Evolutionary conservation across 164 flowering plant genomes (phyloP).

Genomic region (Malania oleifera): DNA sequence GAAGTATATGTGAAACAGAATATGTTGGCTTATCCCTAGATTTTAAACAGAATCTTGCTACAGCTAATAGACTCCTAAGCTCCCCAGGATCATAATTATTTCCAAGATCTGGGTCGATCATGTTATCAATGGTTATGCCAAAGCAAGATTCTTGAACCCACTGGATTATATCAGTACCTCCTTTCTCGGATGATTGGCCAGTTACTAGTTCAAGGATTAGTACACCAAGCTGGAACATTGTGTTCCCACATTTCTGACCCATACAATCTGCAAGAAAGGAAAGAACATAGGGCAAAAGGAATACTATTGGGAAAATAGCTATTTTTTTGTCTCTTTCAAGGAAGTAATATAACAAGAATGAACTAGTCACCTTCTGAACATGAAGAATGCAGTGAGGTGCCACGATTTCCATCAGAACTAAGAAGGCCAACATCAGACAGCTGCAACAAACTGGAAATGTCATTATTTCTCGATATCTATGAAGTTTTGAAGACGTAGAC

Average conservation of each 20-base stretch:
- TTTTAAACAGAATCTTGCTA: slow-evolving; percentile 66
- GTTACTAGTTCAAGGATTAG: slow-evolving; percentile 79
- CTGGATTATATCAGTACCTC: slow-evolving; percentile 47
- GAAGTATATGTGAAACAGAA: slow-evolving; percentile 44
- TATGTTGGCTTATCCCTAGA: slow-evolving; percentile 38
- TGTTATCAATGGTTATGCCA: slow-evolving; percentile 43
- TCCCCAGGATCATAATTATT: slow-evolving; percentile 48
- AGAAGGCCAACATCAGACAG: slow-evolving; percentile 48
- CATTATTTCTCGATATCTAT: background rate
- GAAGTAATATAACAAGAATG: background rate
- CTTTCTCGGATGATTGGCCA: slow-evolving; percentile 68
- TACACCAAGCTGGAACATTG: slow-evolving; percentile 70
- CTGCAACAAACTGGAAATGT: slow-evolving; percentile 26
- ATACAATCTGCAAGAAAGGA: slow-evolving; percentile 28
- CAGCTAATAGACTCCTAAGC: slow-evolving; percentile 52
- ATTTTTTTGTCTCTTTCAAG: too few species aligned
- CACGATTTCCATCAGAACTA: slow-evolving; percentile 22
- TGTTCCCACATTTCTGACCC: slow-evolving; percentile 31
- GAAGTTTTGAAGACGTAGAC: too few species aligned
- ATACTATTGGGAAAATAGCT: background rate
- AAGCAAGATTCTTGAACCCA: slow-evolving; percentile 61
- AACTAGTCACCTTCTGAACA: slow-evolving; percentile 34
- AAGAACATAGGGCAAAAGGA: background rate
- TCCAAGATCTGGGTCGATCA: slow-evolving; percentile 88
- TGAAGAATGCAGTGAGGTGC: slow-evolving; percentile 20